A percentile compares a stretch with the other conserved stretches of the same genome.
Conservation (phyloP, 108 stramenopile species). For the Craspedostauros australis region DNA sequence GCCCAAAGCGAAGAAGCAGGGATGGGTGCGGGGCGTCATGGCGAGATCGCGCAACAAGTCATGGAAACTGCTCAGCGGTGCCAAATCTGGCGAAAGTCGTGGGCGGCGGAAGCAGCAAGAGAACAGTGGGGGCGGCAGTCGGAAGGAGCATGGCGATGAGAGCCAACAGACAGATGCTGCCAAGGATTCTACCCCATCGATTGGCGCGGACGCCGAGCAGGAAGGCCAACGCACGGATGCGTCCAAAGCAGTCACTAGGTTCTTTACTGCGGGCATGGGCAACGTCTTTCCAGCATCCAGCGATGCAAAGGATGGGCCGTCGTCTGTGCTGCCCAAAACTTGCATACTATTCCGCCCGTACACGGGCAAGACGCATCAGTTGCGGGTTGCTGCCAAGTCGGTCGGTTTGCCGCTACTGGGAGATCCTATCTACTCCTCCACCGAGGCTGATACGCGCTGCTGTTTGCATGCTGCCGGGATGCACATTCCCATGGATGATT, state of each 20-base stretch:
- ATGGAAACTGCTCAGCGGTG: conserved; percentile 48
- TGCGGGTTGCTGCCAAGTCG: conserved; percentile 76
- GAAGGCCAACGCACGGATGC: too few relatives aligned
- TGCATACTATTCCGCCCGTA: conserved; percentile 63
- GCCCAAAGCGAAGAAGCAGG: conserved; percentile 69
- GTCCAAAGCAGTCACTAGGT: too few relatives aligned
- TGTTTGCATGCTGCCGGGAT: conserved; percentile 22
- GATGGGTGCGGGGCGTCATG: conserved; percentile 72
- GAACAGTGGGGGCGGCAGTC: neutral
- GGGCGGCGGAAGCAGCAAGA: neutral
- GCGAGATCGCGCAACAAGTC: conserved; percentile 55
- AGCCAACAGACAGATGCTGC: conserved; percentile 51
- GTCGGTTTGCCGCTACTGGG: conserved; percentile 66
- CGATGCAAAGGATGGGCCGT: conserved; percentile 1
- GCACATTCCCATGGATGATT: conserved; percentile 11
- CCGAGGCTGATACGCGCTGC: neutral
- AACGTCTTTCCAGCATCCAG: neutral
- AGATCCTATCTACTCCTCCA: conserved; percentile 51
- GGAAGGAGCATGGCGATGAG: too few relatives aligned
- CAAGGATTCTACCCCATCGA: conserved; percentile 68
- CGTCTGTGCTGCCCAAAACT: conserved; percentile 37
- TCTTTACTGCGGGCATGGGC: conserved; percentile 2
- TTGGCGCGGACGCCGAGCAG: too few relatives aligned
- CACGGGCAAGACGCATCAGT: conserved; percentile 80
- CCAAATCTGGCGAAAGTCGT: conserved; percentile 1